Conservation (phyloP, 2,329 filamentous ascomycete genomes). For the Fusarium humuli region DNA sequence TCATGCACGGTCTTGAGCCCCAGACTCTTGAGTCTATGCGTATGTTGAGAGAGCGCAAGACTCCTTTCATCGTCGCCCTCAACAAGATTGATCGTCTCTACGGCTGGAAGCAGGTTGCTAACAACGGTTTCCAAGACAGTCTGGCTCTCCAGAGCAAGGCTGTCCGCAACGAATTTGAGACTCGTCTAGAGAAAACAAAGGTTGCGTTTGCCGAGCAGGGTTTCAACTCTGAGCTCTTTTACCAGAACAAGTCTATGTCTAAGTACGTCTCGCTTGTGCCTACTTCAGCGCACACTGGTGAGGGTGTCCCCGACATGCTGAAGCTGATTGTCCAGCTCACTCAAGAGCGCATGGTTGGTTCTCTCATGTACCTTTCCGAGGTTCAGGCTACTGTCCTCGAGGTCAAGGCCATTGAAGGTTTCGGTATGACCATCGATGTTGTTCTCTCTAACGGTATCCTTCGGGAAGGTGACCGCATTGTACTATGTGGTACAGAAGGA, state of each 20-base stretch:
- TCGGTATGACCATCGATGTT: constrained; percentile 98
- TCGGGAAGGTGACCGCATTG: constrained; percentile 92
- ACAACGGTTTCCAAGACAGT: constrained; percentile 97
- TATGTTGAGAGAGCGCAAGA: constrained; percentile 90
- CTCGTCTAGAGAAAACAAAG: constrained; percentile 90
- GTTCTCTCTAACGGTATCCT: constrained; percentile 96
- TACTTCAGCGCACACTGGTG: constrained; percentile 97
- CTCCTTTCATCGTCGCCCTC: constrained; percentile 96
- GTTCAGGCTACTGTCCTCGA: constrained; percentile 98
- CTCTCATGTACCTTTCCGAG: constrained; percentile 98
- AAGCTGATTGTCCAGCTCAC: constrained; percentile 93
- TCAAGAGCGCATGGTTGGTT: constrained; percentile 96
- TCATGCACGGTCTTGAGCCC: constrained; percentile 98
- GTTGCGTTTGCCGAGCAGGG: constrained; percentile 94
- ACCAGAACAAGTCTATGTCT: constrained; percentile 97
- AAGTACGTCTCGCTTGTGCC: constrained; percentile 95
- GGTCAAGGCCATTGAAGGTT: constrained; percentile 98
- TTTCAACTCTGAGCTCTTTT: constrained; percentile 97
- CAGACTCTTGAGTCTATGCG: constrained; percentile 98
- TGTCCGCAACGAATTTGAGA: constrained; percentile 93
- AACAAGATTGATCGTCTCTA: constrained; percentile 99
- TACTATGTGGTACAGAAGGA: constrained; percentile 96
- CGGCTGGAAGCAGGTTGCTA: constrained; percentile 98
- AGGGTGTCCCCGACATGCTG: constrained; percentile 98
- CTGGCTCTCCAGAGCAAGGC: constrained; percentile 90